Conservation (phyloP, 179 eudicot genomes). For the Sideroxylon spinosum region DNA sequence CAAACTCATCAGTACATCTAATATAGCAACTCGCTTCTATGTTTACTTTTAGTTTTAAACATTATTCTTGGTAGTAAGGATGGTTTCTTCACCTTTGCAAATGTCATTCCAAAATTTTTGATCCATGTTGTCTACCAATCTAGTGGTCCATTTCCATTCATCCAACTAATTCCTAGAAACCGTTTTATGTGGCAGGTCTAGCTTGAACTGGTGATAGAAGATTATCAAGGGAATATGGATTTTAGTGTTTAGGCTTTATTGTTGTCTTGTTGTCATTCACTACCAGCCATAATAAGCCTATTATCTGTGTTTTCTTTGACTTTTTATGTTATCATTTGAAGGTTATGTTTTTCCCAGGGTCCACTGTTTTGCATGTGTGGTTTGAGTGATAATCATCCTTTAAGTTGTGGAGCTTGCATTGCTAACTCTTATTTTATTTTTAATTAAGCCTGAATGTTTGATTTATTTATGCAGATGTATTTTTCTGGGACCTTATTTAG, state of each 20-base stretch:
- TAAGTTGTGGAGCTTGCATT: not conserved
- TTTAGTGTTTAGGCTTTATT: constrained; percentile 26
- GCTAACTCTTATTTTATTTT: too few species aligned
- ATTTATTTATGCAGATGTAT: too few species aligned
- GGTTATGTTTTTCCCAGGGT: too few species aligned
- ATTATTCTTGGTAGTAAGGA: constrained; percentile 45
- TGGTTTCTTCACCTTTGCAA: constrained; percentile 29
- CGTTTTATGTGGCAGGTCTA: constrained; percentile 46
- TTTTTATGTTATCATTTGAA: not conserved
- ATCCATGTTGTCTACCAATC: constrained; percentile 15
- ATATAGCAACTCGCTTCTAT: too few species aligned
- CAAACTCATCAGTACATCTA: not conserved
- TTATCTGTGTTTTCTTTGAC: not conserved
- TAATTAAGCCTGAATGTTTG: too few species aligned
- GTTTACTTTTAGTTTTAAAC: constrained; percentile 29
- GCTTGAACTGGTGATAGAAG: constrained; percentile 29
- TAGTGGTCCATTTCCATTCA: constrained; percentile 39
- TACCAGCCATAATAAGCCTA: too few species aligned
- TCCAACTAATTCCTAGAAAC: not conserved
- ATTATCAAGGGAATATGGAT: constrained; percentile 25
- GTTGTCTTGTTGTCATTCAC: not conserved
- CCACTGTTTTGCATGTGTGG: not conserved
- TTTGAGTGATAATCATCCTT: not conserved
- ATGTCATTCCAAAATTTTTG: not conserved
- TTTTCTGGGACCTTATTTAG: too few species aligned